phyloP scores from a whole-genome alignment of 805 yeast genomes.

The Hanseniaspora lindneri region DNA sequence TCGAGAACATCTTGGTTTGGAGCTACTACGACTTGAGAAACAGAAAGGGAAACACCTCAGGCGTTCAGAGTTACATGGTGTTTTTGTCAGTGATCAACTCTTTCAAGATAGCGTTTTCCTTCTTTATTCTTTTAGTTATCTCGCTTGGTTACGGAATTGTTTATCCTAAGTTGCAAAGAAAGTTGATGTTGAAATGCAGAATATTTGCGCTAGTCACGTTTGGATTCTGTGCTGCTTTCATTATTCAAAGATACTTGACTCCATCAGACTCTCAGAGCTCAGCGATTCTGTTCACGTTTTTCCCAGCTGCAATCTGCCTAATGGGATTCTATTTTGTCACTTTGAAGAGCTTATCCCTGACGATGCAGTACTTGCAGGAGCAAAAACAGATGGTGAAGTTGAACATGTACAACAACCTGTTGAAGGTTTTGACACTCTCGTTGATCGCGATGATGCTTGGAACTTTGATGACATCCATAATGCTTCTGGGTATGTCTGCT shows the following conservation, averaged over 20 bases:
- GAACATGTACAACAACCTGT: slow-evolving; percentile 68
- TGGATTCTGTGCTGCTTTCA: slow-evolving; percentile 41
- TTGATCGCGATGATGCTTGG: slow-evolving; percentile 61
- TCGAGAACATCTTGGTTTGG: slow-evolving; percentile 81
- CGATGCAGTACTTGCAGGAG: slow-evolving; percentile 59
- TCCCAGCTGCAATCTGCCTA: slow-evolving; percentile 64
- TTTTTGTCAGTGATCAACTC: slow-evolving; percentile 71
- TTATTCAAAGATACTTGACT: slow-evolving; percentile 42
- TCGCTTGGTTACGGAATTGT: slow-evolving; percentile 93
- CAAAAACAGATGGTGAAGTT: slow-evolving; percentile 89
- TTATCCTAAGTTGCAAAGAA: slow-evolving; percentile 66
- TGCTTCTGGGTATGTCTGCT: slow-evolving; percentile 60
- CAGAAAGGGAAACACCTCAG: slow-evolving; percentile 40
- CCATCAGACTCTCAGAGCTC: slow-evolving; percentile 40
- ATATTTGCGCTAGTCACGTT: slow-evolving; percentile 48
- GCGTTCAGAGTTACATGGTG: slow-evolving; percentile 61
- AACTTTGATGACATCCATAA: slow-evolving; percentile 53
- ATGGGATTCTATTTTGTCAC: slow-evolving; percentile 64
- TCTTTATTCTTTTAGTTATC: slow-evolving; percentile 74
- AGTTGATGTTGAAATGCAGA: slow-evolving; percentile 59
- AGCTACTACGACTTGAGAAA: slow-evolving; percentile 80
- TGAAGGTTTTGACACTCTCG: slow-evolving; percentile 62
- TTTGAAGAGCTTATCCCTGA: slow-evolving; percentile 57
- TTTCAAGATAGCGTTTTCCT: slow-evolving; percentile 71
- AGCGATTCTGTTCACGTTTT: slow-evolving; percentile 44